Conservation (phyloP, 495 filamentous ascomycete genomes). For the Corynascus novoguineensis region DNA sequence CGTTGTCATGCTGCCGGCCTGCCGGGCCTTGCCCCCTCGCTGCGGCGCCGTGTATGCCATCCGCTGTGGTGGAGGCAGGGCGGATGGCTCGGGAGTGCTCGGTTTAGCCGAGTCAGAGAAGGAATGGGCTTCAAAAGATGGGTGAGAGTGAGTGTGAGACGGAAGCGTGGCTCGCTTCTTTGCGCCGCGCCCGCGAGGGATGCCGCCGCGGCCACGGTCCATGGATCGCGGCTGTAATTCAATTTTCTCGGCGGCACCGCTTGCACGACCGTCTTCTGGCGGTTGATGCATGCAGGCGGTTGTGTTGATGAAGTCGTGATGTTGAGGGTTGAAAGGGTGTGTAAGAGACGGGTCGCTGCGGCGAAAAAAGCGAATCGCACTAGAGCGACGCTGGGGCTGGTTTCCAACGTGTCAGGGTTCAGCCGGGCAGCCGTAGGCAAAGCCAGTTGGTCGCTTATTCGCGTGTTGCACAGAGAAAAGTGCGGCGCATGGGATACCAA, state of each 20-base stretch:
- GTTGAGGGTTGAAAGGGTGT: conserved; percentile 3
- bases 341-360: conserved; percentile 16
- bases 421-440: conserved; percentile 8
- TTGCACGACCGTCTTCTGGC: not conserved
- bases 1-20: conserved; percentile 4
- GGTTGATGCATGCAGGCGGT: conserved; percentile 9
- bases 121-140: not conserved
- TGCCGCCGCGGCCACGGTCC: conserved; percentile 28
- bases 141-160: conserved; percentile 13
- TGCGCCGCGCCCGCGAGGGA: conserved; percentile 27
- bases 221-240: conserved; percentile 24
- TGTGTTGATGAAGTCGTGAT: not conserved
- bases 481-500: not conserved
- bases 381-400: conserved; percentile 15
- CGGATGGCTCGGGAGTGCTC: conserved; percentile 5
- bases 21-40: conserved; percentile 19
- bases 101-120: conserved; percentile 9
- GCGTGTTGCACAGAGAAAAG: not conserved
- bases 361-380: conserved; percentile 34
- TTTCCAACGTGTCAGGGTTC: conserved; percentile 33
- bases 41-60: conserved; percentile 14
- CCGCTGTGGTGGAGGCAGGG: not conserved
- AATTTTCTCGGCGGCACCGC: conserved; percentile 10
- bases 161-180: conserved; percentile 28
- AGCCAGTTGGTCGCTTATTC: conserved; percentile 5